Evolutionary conservation across 805 yeast species (phyloP).

Genomic region (Ogataea parapolymorpha): DNA sequence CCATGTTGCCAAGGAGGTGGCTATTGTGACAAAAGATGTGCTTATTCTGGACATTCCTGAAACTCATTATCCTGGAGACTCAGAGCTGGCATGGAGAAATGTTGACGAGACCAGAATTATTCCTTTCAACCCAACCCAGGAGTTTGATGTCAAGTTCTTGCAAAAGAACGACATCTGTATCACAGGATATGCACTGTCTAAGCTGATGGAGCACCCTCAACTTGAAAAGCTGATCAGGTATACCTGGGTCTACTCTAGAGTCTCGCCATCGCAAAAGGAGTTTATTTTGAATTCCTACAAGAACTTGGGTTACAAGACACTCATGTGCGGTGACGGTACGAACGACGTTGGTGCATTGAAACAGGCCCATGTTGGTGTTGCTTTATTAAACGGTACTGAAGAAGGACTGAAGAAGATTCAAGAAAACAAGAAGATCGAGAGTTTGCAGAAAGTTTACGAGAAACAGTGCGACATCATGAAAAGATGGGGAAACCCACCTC

Average conservation of each 20-base stretch:
- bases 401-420: constrained; percentile 87
- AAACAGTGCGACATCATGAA: constrained; percentile 78
- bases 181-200: constrained; percentile 84
- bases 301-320: constrained; percentile 83
- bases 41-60: constrained; percentile 85
- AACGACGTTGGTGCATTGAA: constrained; percentile 98
- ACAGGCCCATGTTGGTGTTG: constrained; percentile 98
- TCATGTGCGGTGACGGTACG: constrained; percentile 99
- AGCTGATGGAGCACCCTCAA: constrained; percentile 64
- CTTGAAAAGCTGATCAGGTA: constrained; percentile 72
- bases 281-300: constrained; percentile 80
- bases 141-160: constrained; percentile 55
- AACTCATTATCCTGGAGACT: constrained; percentile 50
- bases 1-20: constrained; percentile 93
- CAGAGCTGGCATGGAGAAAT: constrained; percentile 77
- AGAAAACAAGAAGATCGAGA: constrained; percentile 70
- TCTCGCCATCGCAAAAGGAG: constrained; percentile 94
- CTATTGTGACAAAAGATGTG: constrained; percentile 77
- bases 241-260: constrained; percentile 97
- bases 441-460: constrained; percentile 63
- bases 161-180: constrained; percentile 79
- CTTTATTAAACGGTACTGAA: constrained; percentile 95
- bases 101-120: constrained; percentile 71
- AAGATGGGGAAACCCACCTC: constrained; percentile 80
- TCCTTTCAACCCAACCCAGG: constrained; percentile 60